Evolutionary conservation across 1,139 yeast species (phyloP).

Genomic region (Wickerhamiella pararugosa): DNA sequence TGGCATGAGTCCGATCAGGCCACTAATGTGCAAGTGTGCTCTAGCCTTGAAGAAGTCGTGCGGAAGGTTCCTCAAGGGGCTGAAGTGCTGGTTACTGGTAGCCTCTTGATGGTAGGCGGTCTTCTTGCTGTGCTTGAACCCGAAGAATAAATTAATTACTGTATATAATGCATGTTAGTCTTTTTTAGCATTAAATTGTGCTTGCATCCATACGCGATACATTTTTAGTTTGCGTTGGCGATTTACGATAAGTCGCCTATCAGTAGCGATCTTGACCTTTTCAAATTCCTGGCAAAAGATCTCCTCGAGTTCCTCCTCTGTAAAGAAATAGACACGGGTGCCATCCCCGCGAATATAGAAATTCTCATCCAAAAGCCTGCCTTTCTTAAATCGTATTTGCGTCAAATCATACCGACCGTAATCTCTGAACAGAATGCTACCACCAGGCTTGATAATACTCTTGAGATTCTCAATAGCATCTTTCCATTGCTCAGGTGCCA

Average conservation of each 20-base stretch:
- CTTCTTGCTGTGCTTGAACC: conserved; percentile 47
- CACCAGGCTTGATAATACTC: conserved; percentile 80
- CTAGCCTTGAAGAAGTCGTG: conserved; percentile 64
- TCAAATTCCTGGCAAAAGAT: conserved; percentile 55
- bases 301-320: conserved; percentile 73
- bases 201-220: conserved; percentile 97
- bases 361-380: conserved; percentile 75
- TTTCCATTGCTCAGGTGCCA: conserved; percentile 84
- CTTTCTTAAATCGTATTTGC: conserved; percentile 84
- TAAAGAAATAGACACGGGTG: conserved; percentile 89
- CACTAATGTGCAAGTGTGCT: conserved; percentile 40
- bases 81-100: conserved; percentile 87
- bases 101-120: conserved; percentile 89
- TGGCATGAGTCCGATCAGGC: conserved; percentile 47
- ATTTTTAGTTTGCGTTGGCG: conserved; percentile 83
- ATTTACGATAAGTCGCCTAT: conserved; percentile 78
- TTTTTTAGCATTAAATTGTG: conserved; percentile 36
- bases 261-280: conserved; percentile 71
- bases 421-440: conserved; percentile 76
- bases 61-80: conserved; percentile 27
- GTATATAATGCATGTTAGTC: conserved; percentile 13
- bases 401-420: conserved; percentile 94
- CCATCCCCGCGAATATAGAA: conserved; percentile 97
- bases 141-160: not conserved
- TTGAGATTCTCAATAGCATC: conserved; percentile 58